Evolutionary conservation across 345 rosid species (phyloP), one percentile per base, ranked within the genome.

Genomic region (Orychophragmus violaceus): DNA sequence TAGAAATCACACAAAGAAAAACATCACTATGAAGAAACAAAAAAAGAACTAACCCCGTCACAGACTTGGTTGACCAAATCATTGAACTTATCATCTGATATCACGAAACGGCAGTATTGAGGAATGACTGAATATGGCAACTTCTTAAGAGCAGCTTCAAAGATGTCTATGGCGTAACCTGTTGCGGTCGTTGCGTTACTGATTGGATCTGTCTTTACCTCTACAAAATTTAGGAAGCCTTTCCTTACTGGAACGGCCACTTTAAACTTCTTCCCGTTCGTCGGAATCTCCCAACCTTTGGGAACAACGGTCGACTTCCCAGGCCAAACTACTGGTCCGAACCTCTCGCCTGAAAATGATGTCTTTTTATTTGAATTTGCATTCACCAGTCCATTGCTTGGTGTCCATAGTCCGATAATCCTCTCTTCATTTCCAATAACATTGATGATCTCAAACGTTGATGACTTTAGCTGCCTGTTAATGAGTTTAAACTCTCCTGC

Each of bases 401-500:
- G 29, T 4, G 77, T 72, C 94, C 87, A 87, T 7, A 32, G 66
- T 36, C 82, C 88, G 8, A 87, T 56, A 3, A 58, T 14, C 53
- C 39, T 77, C 23, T 42, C 55, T 50, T 68, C 48, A 0, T 72
- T 69, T 8, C 72, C 78, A 9, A 59, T 60, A 57, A 84, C 22
- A 21, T 83, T 84, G 9, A 81, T 45, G 35, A 87, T 68, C 50
- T 85, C 81, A 53, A 76, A 83, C 4, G 71, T 48, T 58, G 81
- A 65, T 33, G 59, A 22, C 17, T 64, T 46, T 10, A 80, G 66
- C 52, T 83, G 76, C 32, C 85, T 75, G 12, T 72, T 18, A 29
- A 28, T 49, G 53, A 87, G 58, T 2, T 51, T 5, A 39, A 83
- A 77, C 5, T 78, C 18, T n/a, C n/a, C n/a, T n/a, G n/a, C n/a